These are phyloP conservation scores for Anastatica hierochuntica DNA, from an alignment of 345 rosid species.

Conservation along the genomic window DNA sequence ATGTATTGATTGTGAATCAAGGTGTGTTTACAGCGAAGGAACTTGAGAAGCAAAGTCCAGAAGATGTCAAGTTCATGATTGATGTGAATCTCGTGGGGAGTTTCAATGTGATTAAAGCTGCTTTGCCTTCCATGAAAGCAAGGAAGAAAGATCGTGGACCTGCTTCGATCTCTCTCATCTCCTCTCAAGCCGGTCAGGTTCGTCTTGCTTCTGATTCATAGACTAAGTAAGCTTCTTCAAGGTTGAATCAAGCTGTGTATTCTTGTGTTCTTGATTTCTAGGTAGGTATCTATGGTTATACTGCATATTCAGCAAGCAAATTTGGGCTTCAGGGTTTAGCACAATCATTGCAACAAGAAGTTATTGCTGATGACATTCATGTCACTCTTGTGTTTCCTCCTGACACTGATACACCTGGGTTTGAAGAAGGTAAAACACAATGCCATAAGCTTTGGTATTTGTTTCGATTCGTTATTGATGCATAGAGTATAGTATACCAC, in stretches of 20 bases:
- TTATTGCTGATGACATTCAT: conserved; percentile 62
- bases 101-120: conserved; percentile 76
- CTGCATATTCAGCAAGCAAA: conserved; percentile 79
- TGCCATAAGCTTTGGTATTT: neutral
- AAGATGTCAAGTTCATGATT: conserved; percentile 62
- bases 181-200: conserved; percentile 94
- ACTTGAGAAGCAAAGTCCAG: conserved; percentile 49
- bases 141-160: conserved; percentile 41
- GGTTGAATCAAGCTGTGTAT: neutral
- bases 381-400: conserved; percentile 78
- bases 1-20: conserved; percentile 72
- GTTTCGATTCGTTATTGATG: neutral
- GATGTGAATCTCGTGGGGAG: conserved; percentile 82
- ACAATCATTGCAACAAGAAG: conserved; percentile 89
- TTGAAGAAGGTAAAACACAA: conserved; percentile 45
- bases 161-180: conserved; percentile 56
- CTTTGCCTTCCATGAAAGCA: conserved; percentile 60
- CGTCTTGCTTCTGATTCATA: neutral
- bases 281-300: conserved; percentile 89
- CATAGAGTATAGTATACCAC: neutral
- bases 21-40: conserved; percentile 61
- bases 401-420: conserved; percentile 74
- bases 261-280: too few species aligned
- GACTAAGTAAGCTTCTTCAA: neutral
- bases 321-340: conserved; percentile 84